These are phyloP conservation scores for Odonthalia washingtoniensis DNA, from an alignment of 31 red algal genomes.

Conservation along the genomic window DNA sequence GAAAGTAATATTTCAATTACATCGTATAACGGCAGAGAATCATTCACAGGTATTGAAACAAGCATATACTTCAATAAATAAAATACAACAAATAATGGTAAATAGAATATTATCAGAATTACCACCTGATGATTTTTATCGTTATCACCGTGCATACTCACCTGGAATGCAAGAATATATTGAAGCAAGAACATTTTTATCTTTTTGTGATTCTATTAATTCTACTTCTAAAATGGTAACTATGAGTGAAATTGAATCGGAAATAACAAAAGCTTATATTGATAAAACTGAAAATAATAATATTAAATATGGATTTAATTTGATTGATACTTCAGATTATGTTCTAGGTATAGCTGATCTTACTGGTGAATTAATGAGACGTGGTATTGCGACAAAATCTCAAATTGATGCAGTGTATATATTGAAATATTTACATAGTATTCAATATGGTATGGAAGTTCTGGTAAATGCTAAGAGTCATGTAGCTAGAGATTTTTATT, in stretches of 20 bases:
- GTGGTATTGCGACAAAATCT: conserved; percentile 47
- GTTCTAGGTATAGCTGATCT: conserved; percentile 74
- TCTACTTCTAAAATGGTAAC: conserved; percentile 21
- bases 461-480: background rate
- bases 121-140: conserved; percentile 16
- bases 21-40: conserved; percentile 9
- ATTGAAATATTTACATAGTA: conserved; percentile 10
- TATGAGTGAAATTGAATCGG: conserved; percentile 34
- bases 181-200: conserved; percentile 59
- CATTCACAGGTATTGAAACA: conserved; percentile 13
- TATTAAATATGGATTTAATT: background rate
- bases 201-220: background rate
- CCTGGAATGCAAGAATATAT: conserved; percentile 83
- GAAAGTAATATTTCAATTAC: conserved; percentile 61
- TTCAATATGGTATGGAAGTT: conserved; percentile 20
- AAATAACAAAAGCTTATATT: conserved; percentile 41
- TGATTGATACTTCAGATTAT: conserved; percentile 66
- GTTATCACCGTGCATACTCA: conserved; percentile 63
- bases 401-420: conserved; percentile 18
- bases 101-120: conserved; percentile 49
- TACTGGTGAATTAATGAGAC: conserved; percentile 83
- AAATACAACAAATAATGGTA: conserved; percentile 45
- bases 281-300: conserved; percentile 7
- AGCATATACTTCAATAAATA: conserved; percentile 18
- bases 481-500: conserved; percentile 34